Conservation (phyloP, 1,284 basidiomycete genomes). For the Mycosarcoma mackinlayi region DNA sequence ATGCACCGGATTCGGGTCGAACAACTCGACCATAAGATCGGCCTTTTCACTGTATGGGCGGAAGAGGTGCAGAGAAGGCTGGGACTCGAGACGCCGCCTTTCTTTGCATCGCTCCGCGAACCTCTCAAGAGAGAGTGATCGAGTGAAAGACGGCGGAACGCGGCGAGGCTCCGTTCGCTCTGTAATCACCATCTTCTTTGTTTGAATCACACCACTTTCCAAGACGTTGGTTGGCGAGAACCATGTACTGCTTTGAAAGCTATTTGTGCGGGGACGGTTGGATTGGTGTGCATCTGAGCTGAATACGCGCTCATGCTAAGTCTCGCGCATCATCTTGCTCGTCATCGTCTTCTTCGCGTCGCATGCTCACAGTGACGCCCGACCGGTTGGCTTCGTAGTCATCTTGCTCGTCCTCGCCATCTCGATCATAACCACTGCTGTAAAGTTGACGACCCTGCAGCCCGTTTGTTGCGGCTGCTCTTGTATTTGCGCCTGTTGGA, state of each 20-base stretch:
- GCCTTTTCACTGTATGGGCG: constrained; percentile 41
- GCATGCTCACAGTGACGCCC: constrained; percentile 55
- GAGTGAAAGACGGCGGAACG: neutral
- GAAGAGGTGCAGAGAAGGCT: constrained; percentile 43
- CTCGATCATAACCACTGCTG: constrained; percentile 29
- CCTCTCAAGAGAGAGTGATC: constrained; percentile 31
- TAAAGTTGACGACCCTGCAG: constrained; percentile 13
- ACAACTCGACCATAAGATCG: constrained; percentile 44
- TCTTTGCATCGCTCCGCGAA: constrained; percentile 44
- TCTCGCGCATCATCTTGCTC: constrained; percentile 19
- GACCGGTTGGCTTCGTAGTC: constrained; percentile 46
- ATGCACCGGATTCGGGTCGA: constrained; percentile 33
- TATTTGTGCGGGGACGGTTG: neutral
- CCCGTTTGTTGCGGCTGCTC: constrained; percentile 1
- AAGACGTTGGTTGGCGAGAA: neutral
- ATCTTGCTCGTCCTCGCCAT: constrained; percentile 47
- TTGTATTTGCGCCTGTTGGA: constrained; percentile 6
- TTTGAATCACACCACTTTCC: constrained; percentile 6
- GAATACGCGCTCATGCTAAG: constrained; percentile 7
- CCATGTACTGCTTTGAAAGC: neutral
- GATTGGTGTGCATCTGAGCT: neutral
- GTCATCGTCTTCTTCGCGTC: constrained; percentile 52
- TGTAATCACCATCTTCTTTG: too few species aligned
- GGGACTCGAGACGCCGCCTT: constrained; percentile 34
- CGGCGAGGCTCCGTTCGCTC: too few species aligned